These are phyloP conservation scores for Ustilago shanxiensis DNA, from an alignment of 1,284 basidiomycete species.

Conservation along the genomic window DNA sequence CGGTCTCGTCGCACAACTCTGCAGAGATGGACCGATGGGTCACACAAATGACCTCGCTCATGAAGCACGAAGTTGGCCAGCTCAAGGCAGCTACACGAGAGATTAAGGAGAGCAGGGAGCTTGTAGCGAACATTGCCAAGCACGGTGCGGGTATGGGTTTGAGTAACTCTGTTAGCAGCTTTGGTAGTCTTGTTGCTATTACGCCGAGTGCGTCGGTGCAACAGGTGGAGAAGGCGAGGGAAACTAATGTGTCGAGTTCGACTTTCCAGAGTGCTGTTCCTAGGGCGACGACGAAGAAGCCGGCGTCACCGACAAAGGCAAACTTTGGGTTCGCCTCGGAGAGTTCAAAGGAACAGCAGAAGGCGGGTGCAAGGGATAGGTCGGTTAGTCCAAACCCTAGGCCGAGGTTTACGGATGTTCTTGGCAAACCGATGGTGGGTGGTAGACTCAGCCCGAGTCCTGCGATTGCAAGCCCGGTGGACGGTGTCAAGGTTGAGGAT, in stretches of 20 bases:
- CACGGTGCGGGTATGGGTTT: constrained; percentile 7
- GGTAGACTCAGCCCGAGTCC: constrained; percentile 42
- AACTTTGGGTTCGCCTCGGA: constrained; percentile 43
- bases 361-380: constrained; percentile 15
- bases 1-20: constrained; percentile 19
- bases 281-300: constrained; percentile 15
- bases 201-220: constrained; percentile 27
- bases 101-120: constrained; percentile 56
- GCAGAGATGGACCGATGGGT: constrained; percentile 67
- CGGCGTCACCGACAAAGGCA: constrained; percentile 34
- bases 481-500: constrained; percentile 50
- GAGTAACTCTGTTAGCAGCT: constrained; percentile 23
- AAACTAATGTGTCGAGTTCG: constrained; percentile 48
- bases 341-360: constrained; percentile 20
- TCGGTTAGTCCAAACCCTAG: constrained; percentile 53
- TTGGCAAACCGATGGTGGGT: constrained; percentile 53
- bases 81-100: constrained; percentile 60
- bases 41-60: constrained; percentile 64
- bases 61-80: constrained; percentile 68
- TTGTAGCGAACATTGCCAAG: constrained; percentile 46
- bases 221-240: constrained; percentile 13
- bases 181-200: constrained; percentile 34
- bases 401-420: constrained; percentile 54
- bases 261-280: constrained; percentile 51
- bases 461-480: not conserved